Percentiles rank a stretch among this genome's conserved stretches.
Evolutionary conservation across 2,329 filamentous ascomycete genomes (phyloP).

Genomic region (Calonectria pteridis): DNA sequence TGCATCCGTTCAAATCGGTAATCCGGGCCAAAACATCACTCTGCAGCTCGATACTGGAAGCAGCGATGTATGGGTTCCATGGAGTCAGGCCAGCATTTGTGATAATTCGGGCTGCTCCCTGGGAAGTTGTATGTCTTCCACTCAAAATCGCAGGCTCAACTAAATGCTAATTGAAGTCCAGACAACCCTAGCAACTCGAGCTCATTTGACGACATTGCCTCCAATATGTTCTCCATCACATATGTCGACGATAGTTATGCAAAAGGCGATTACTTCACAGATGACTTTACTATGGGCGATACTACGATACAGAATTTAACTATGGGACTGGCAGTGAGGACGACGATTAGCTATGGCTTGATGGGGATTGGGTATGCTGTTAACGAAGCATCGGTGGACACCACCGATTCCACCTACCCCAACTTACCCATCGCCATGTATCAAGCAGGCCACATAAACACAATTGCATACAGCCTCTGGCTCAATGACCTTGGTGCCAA

Average conservation of each 20-base stretch:
- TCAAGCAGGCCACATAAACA: conserved; percentile 72
- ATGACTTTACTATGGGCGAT: conserved; percentile 67
- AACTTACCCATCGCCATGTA: conserved; percentile 77
- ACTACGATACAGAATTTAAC: conserved; percentile 66
- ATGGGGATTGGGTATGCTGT: conserved; percentile 71
- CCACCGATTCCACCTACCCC: conserved; percentile 54
- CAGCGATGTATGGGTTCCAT: conserved; percentile 73
- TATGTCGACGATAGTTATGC: conserved; percentile 73
- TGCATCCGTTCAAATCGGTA: conserved; percentile 68
- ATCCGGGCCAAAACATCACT: conserved; percentile 66
- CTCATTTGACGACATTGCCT: conserved; percentile 58
- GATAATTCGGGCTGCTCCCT: conserved; percentile 53
- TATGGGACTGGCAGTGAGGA: conserved; percentile 69
- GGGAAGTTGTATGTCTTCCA: conserved; percentile 59
- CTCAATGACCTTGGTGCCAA: conserved; percentile 70
- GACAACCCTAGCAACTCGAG: conserved; percentile 60
- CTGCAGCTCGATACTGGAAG: conserved; percentile 75
- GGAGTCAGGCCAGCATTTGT: conserved; percentile 55
- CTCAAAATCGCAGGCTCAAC: neutral
- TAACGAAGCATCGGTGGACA: conserved; percentile 61
- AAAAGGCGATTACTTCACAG: conserved; percentile 69
- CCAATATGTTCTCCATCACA: conserved; percentile 65
- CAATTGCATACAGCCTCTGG: conserved; percentile 80
- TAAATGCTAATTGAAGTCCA: conserved; percentile 48
- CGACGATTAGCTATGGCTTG: conserved; percentile 68